phyloP scores from a whole-genome alignment of 208 protist genomes.

The Leishmania braziliensis region DNA sequence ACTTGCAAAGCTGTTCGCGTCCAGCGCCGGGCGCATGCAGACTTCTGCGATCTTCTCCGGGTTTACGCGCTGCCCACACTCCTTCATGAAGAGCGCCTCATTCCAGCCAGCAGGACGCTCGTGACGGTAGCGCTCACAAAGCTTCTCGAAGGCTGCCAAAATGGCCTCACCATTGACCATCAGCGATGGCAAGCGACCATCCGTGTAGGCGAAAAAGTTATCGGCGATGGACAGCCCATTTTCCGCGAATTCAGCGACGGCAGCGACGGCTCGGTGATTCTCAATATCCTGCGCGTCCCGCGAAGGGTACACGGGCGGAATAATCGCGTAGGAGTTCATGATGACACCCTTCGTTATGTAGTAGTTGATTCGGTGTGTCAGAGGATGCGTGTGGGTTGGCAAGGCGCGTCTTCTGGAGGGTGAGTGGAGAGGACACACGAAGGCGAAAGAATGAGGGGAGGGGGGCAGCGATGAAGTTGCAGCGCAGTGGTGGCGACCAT shows the following conservation, averaged over 20 bases:
- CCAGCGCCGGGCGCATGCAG: slow-evolving; percentile 44
- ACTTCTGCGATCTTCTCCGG: slow-evolving; percentile 48
- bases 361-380: not conserved
- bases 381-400: not conserved
- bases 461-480: not conserved
- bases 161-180: slow-evolving; percentile 38
- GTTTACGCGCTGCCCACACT: slow-evolving; percentile 64
- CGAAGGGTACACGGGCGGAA: slow-evolving; percentile 61
- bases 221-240: slow-evolving; percentile 70
- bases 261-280: slow-evolving; percentile 59
- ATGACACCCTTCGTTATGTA: not conserved
- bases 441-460: not conserved
- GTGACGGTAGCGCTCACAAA: slow-evolving; percentile 61
- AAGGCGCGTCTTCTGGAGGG: not conserved
- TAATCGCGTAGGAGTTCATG: slow-evolving; percentile 27
- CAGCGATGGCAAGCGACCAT: slow-evolving; percentile 69
- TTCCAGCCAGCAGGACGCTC: slow-evolving; percentile 73
- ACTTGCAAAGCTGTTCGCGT: slow-evolving; percentile 40
- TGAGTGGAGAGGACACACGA: not conserved
- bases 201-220: slow-evolving; percentile 71
- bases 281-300: slow-evolving; percentile 63
- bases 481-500: too few relatives aligned
- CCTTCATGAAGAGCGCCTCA: slow-evolving; percentile 64
- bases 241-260: slow-evolving; percentile 57
- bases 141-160: slow-evolving; percentile 30